Conservation (phyloP, 106 monocot species). For the Acorus gramineus region DNA sequence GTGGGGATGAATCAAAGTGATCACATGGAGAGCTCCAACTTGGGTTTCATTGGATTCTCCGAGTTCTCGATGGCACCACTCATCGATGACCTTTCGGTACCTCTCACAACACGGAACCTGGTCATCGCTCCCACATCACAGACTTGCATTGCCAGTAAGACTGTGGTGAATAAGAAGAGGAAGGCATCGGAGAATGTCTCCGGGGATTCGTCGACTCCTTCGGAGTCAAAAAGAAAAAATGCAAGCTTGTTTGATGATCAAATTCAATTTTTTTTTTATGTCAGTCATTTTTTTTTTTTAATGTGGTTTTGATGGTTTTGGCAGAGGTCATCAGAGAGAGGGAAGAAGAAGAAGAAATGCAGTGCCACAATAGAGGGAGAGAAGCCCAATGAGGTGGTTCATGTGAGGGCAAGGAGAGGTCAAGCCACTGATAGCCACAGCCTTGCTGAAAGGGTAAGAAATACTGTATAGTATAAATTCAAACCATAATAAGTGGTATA, state of each 20-base stretch:
- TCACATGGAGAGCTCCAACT: constrained; percentile 6
- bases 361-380: constrained; percentile 8
- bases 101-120: not conserved
- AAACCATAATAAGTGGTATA: too few relatives aligned
- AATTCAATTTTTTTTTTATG: too few relatives aligned
- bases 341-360: constrained; percentile 12
- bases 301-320: constrained; percentile 1
- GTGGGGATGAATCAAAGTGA: not conserved
- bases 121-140: not conserved
- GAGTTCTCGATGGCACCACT: not conserved
- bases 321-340: not conserved
- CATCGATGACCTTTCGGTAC: constrained; percentile 1
- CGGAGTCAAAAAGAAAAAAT: too few relatives aligned
- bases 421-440: constrained; percentile 28
- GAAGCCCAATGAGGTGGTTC: constrained; percentile 18
- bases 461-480: too few relatives aligned
- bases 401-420: constrained; percentile 27
- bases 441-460: constrained; percentile 27
- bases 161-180: too few relatives aligned
- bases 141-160: too few relatives aligned
- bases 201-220: too few relatives aligned
- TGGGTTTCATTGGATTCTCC: constrained; percentile 11
- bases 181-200: too few relatives aligned
- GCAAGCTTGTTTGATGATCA: too few relatives aligned
- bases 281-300: not conserved